Base-by-base conservation (phyloP, 1,139 yeast genomes). In the Kodamaea fungicola region DNA sequence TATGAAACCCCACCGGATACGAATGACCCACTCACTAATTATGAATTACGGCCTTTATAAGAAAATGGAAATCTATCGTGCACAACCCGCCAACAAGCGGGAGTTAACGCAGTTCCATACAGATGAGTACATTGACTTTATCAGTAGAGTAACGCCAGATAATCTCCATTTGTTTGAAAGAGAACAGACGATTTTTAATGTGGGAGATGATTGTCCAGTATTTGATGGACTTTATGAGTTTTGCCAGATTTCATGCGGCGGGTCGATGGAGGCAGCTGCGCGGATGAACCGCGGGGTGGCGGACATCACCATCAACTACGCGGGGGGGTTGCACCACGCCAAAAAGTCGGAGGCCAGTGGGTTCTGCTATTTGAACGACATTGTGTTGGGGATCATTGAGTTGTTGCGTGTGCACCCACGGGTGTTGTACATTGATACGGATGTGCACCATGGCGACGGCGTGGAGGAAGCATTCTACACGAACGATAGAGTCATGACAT, bases 101-200 rank as follows among this genome's bases (percentile, higher is more conserved):
- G 98, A 92, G 59, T 88, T 92, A 96, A 88, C 97, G 54, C 97
- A 92, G 63, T 90, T 92, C 61, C 98, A 92, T 59, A 88, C 97
- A 6, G 97, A 92, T 62, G 97, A 92, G 60, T 92, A 92, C 60
- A 85, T 92, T 46, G 97, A 92, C 62, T 92, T 92, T 58, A 68
- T 92, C 48, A 83, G 95, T 33, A 73, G 97, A 40, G 97, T 89
- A 22, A 84, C 96, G 3, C 97, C 97, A 2, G 97, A 92, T 56
- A 90, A 90, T 57, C 74, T 90, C 61, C 96, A 89, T 44, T 64
- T 84, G 72, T 90, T 89, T 60, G 82, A 86, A 51, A 87, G 89
- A 56, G 97, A 92, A 62, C 95, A 87, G 58, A 84, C 84, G 37
- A 87, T 88, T 59, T 92, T 92, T 67, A 90, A 92, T 59, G 96